Evolutionary conservation across 371 early-diverging fungal genomes (phyloP), one percentile per base, ranked within the genome.

Genomic region (Chytridium lagenaria): DNA sequence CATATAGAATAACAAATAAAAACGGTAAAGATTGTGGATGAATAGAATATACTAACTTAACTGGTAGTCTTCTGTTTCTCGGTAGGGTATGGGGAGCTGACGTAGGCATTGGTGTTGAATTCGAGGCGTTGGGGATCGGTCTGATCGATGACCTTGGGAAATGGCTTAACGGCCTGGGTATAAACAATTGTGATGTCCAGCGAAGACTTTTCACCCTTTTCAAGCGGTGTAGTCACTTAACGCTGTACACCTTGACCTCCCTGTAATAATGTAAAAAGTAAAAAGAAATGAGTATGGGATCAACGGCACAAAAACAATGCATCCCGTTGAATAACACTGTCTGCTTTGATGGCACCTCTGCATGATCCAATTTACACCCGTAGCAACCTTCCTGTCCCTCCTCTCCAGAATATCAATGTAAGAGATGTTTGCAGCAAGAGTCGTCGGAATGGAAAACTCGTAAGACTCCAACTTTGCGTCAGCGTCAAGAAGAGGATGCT

Each of bases 51-150:
- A 39, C 79, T 16, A 64, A 83, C 93, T 85, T 85, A 68, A 98
- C 85, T 22, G 88, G n/a, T 88, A 2, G 94, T 93, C 82, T 94
- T 95, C 71, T 90, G 88, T 80, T 92, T 91, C 50, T 86, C 76
- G 3, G 91, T 85, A 26, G 23, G 15, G 80, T 98, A 96, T 26
- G 89, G 87, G 19, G 91, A 88, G 59, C 78, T 75, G 33, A 90
- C 79, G 74, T 89, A 89, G 7, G 86, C 83, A 73, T 89, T 88
- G 73, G 90, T 90, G 3, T 71, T 69, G 79, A 86, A 93, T 52
- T 83, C 71, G 49, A 94, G 83, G 63, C 78, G 74, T 77, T 94
- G 95, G 71, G 86, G 86, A 33, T 88, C 90, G 3, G 82, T 78
- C 82, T 95, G 95, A 49, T 82, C 84, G 37, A 94, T 85, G 33